Percentiles rank a stretch among this genome's conserved stretches.
These are phyloP conservation scores for Hypoxylon rubiginosum DNA, from an alignment of 2,329 filamentous ascomycete genomes.

Conservation along the genomic window DNA sequence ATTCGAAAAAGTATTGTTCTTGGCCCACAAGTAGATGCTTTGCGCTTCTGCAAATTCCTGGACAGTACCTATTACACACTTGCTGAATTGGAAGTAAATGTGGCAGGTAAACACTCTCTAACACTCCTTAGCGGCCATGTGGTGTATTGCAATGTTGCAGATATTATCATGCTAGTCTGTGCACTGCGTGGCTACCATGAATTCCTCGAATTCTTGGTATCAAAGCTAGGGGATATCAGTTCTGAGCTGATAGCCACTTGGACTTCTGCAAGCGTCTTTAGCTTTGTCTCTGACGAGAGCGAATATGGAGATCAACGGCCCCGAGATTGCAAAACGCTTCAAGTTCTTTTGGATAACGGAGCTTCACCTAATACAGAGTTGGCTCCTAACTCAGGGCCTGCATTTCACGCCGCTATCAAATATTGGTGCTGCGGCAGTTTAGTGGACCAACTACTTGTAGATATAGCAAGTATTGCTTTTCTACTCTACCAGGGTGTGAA, in stretches of 20 bases:
- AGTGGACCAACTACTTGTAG: too few species aligned
- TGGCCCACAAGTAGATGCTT: background rate
- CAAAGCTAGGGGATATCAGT: background rate
- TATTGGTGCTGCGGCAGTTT: background rate
- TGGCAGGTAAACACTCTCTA: background rate
- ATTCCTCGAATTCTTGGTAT: slow-evolving; percentile 23
- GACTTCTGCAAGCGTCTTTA: slow-evolving; percentile 1
- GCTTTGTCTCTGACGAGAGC: background rate
- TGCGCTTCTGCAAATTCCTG: slow-evolving; percentile 18
- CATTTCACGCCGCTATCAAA: slow-evolving; percentile 7
- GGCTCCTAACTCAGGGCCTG: background rate
- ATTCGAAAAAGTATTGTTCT: slow-evolving; percentile 1
- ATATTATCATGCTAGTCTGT: slow-evolving; percentile 3
- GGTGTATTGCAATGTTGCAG: background rate
- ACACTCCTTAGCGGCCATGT: background rate
- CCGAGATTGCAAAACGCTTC: slow-evolving; percentile 3
- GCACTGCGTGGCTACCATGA: background rate
- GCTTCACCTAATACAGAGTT: slow-evolving; percentile 10
- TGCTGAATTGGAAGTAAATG: background rate
- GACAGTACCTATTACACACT: background rate
- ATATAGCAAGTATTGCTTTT: slow-evolving; percentile 12
- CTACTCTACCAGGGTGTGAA: slow-evolving; percentile 29
- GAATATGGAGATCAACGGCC: background rate
- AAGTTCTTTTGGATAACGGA: slow-evolving; percentile 11
- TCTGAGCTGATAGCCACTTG: background rate